These are phyloP conservation scores for Teratosphaeria destructans DNA, from an alignment of 2,329 filamentous ascomycete species.

Conservation along the genomic window DNA sequence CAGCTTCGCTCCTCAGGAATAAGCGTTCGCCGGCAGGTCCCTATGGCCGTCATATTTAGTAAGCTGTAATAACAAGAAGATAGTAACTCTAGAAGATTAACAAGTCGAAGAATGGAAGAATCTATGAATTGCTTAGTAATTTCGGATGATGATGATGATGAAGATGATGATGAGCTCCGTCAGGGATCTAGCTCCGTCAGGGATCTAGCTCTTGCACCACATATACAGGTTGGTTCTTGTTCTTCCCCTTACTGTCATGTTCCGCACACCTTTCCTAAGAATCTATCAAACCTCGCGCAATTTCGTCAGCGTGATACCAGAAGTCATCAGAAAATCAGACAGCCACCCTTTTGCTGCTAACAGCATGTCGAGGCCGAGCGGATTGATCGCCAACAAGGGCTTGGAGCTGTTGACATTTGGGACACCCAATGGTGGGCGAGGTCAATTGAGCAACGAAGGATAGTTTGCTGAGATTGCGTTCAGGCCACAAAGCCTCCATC, in stretches of 20 bases:
- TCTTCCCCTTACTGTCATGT: conserved; percentile 12
- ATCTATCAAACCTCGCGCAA: conserved; percentile 18
- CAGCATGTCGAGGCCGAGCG: conserved; percentile 37
- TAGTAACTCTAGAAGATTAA: no score
- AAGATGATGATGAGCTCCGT: neutral
- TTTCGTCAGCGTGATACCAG: conserved; percentile 10
- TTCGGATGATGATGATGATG: no score
- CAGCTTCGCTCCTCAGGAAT: no score
- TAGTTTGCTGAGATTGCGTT: neutral
- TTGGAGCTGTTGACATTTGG: conserved; percentile 54
- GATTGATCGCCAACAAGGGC: conserved; percentile 51
- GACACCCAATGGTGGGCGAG: conserved; percentile 31
- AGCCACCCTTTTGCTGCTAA: neutral
- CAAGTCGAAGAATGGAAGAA: no score
- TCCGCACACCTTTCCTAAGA: conserved; percentile 15
- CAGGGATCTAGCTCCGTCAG: neutral
- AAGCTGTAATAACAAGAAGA: no score
- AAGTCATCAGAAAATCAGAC: conserved; percentile 4
- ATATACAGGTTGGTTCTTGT: conserved; percentile 9
- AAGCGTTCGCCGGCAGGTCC: no score
- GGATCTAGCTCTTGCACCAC: neutral
- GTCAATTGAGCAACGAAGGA: neutral
- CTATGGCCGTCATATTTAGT: no score
- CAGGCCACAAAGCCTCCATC: conserved; percentile 44
- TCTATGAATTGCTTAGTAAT: no score